phyloP scores from a whole-genome alignment of 352 stramenopile species.

The Plasmopara halstedii region DNA sequence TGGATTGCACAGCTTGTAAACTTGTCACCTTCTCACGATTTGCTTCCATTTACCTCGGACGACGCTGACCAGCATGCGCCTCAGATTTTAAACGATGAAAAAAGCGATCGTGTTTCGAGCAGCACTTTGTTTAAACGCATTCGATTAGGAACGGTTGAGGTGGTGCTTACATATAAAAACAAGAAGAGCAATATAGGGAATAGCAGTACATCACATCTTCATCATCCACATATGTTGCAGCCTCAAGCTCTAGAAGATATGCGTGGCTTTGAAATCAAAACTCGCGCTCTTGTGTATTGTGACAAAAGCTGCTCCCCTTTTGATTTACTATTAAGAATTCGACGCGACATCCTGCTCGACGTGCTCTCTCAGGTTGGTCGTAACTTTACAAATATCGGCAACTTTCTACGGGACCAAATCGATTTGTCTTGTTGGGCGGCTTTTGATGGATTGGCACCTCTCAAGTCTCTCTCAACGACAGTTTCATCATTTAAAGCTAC shows the following conservation, averaged over 20 bases:
- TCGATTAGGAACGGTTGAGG: conserved; percentile 63
- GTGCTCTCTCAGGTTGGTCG: conserved; percentile 76
- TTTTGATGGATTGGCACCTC: conserved; percentile 57
- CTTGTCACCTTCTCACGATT: conserved; percentile 18
- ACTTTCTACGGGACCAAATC: conserved; percentile 74
- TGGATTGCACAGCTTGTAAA: conserved; percentile 31
- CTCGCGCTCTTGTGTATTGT: conserved; percentile 79
- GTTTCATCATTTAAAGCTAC: conserved; percentile 17
- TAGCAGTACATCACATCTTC: conserved; percentile 7
- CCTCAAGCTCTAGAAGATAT: conserved; percentile 73
- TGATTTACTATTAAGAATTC: conserved; percentile 66
- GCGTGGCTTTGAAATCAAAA: conserved; percentile 79
- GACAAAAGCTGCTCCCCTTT: conserved; percentile 78
- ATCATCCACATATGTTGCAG: conserved; percentile 13
- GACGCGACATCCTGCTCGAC: conserved; percentile 73
- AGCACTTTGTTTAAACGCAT: conserved; percentile 79
- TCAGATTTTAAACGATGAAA: conserved; percentile 12
- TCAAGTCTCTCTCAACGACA: conserved; percentile 39
- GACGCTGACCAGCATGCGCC: conserved; percentile 6
- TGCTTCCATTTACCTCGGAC: conserved; percentile 12
- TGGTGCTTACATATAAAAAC: conserved; percentile 80
- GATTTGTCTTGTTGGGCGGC: conserved; percentile 57
- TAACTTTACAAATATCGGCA: conserved; percentile 83
- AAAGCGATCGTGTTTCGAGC: conserved; percentile 35
- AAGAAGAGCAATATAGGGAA: conserved; percentile 30